Evolutionary conservation across 805 yeast species (phyloP), one percentile per base, ranked within the genome.

Genomic region (Saccharomycopsis selenospora): DNA sequence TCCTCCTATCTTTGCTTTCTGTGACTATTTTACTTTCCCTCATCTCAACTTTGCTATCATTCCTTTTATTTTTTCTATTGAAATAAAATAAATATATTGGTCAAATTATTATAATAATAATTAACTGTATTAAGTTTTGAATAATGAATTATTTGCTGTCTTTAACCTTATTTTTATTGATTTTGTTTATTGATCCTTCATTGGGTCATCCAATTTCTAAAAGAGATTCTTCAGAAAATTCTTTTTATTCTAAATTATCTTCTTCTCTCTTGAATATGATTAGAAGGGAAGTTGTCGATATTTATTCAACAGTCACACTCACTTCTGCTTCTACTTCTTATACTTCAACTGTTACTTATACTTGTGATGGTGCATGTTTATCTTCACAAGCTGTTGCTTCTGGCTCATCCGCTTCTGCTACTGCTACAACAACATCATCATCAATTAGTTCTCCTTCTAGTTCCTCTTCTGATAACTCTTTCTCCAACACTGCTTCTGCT

Each of bases 341-440:
- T 10, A 10, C 33, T 10, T 28, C 33, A 28, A 28, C n/a, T 10
- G 33, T n/a, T 28, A n/a, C 33, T 10, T 28, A 28, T n/a, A 10
- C n/a, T n/a, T 28, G 13, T 28, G n/a, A 10, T 28, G 33, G 13
- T 28, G 10, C 33, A 10, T 28, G 33, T 10, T 10, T 10, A 10
- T n/a, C 41, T 18, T 20, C 51, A 4, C 41, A 29, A 2, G 4
- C 43, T 17, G 8, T 47, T 4, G 40, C 45, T 45, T 27, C 40
- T n/a, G 36, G 47, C 22, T 27, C 52, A 13, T n/a, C 47, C 36
- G 48, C 46, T 2, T 13, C 45, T 22, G 18, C 33, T 10, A 28
- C 30, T 22, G 20, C 50, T 13, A 13, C 46, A 14, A 13, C 33
- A 22, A 29, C 56, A n/a, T 28, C 48, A 22, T 13, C 43, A 3